Conservation (phyloP, 352 stramenopile genomes). For the Globisporangium nagaii region DNA sequence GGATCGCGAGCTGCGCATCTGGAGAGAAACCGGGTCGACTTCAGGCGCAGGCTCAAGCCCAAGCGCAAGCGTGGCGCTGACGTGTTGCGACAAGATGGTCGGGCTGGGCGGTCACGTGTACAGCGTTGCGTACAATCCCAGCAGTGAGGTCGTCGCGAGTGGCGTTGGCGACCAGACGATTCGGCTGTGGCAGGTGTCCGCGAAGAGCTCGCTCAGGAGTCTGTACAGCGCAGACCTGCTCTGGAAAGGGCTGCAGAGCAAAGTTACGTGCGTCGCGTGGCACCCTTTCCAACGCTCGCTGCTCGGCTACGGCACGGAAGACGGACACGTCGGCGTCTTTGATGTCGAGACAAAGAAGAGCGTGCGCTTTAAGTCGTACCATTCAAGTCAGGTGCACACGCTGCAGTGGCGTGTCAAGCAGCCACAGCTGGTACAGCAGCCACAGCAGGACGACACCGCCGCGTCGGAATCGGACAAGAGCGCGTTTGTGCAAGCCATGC, state of each 20-base stretch:
- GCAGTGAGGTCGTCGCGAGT: slow-evolving; percentile 26
- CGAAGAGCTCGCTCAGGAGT: slow-evolving; percentile 9
- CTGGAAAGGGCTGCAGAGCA: slow-evolving; percentile 78
- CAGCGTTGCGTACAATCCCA: slow-evolving; percentile 31
- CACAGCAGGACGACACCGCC: not conserved
- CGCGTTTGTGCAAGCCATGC: slow-evolving; percentile 40
- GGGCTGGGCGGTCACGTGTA: slow-evolving; percentile 66
- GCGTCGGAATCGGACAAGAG: too few relatives aligned
- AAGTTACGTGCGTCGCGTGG: slow-evolving; percentile 63
- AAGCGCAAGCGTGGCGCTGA: slow-evolving; percentile 15
- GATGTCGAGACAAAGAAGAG: slow-evolving; percentile 49
- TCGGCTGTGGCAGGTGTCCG: slow-evolving; percentile 45
- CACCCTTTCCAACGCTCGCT: slow-evolving; percentile 44
- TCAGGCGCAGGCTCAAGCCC: too few relatives aligned
- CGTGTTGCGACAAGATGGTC: slow-evolving; percentile 33
- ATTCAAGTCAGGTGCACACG: slow-evolving; percentile 30
- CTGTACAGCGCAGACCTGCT: slow-evolving; percentile 41
- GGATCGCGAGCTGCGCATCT: slow-evolving; percentile 63
- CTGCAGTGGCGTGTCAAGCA: slow-evolving; percentile 37
- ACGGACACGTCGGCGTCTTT: slow-evolving; percentile 56
- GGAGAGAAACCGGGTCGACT: slow-evolving; percentile 29
- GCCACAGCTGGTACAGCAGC: not conserved
- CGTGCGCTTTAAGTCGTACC: slow-evolving; percentile 37
- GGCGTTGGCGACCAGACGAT: slow-evolving; percentile 75
- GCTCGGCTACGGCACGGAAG: slow-evolving; percentile 69